Percentiles rank a stretch among this genome's conserved stretches.
Conservation (phyloP, 768 basidiomycete species). For the Naganishia friedmannii region DNA sequence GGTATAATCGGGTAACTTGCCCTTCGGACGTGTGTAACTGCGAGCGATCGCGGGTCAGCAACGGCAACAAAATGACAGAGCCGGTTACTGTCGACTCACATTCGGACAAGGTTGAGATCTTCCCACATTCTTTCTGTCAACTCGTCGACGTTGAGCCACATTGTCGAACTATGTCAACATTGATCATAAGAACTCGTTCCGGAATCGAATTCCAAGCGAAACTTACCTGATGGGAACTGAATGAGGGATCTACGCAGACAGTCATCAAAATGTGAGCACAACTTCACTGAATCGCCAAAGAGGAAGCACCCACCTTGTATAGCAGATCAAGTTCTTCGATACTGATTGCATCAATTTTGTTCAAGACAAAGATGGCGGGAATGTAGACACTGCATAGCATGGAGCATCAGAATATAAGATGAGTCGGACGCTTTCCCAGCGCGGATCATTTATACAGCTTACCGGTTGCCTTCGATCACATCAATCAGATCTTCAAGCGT, state of each 20-base stretch:
- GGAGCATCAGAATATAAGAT: neutral
- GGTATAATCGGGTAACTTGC: conserved; percentile 82
- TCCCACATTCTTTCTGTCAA: conserved; percentile 90
- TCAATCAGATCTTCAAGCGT: conserved; percentile 96
- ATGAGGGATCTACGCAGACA: conserved; percentile 68
- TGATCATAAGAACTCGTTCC: neutral
- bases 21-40: conserved; percentile 85
- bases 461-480: conserved; percentile 93
- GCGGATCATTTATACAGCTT: conserved; percentile 35
- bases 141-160: conserved; percentile 97
- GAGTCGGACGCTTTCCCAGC: neutral
- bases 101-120: conserved; percentile 83
- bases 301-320: conserved; percentile 54
- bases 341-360: conserved; percentile 91
- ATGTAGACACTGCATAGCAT: conserved; percentile 70
- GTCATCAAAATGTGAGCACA: conserved; percentile 13
- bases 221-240: conserved; percentile 70
- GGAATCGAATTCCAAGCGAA: too few species aligned
- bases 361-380: conserved; percentile 78
- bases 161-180: conserved; percentile 62
- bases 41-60: too few species aligned
- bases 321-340: conserved; percentile 95
- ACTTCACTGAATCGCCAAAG: conserved; percentile 7
- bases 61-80: too few species aligned
- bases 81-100: conserved; percentile 54